These are phyloP conservation scores for Candida nonsorbophila DNA, from an alignment of 805 yeast species.

Conservation along the genomic window DNA sequence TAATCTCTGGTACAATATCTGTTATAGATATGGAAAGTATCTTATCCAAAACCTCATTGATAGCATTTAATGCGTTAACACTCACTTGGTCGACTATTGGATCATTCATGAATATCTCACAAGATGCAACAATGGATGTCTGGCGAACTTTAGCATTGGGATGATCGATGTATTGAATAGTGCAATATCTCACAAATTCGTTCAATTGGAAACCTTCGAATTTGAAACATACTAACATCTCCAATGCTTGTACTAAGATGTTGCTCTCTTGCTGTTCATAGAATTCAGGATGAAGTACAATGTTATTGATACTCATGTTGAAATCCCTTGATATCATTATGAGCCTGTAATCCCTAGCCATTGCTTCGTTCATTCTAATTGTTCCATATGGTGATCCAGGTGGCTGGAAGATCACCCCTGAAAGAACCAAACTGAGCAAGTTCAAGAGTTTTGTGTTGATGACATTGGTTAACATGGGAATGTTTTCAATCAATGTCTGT, in stretches of 20 bases:
- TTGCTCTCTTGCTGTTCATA: slow-evolving; percentile 34
- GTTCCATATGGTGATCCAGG: slow-evolving; percentile 81
- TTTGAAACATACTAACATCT: slow-evolving; percentile 68
- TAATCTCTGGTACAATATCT: slow-evolving; percentile 80
- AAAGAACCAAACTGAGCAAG: slow-evolving; percentile 65
- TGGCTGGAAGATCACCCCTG: slow-evolving; percentile 74
- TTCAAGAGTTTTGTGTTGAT: slow-evolving; percentile 70
- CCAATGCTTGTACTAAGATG: slow-evolving; percentile 71
- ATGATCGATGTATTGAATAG: slow-evolving; percentile 79
- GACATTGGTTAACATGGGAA: slow-evolving; percentile 74
- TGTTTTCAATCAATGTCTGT: slow-evolving; percentile 57
- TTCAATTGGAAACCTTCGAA: slow-evolving; percentile 73
- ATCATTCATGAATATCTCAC: slow-evolving; percentile 69
- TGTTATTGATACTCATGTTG: slow-evolving; percentile 31
- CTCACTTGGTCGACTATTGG: slow-evolving; percentile 83
- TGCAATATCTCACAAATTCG: slow-evolving; percentile 83
- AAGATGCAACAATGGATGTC: slow-evolving; percentile 79
- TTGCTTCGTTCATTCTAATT: slow-evolving; percentile 51
- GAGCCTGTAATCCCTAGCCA: slow-evolving; percentile 75
- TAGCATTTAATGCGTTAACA: slow-evolving; percentile 73
- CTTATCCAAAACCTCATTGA: slow-evolving; percentile 78
- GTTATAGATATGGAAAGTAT: slow-evolving; percentile 79
- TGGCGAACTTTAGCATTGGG: slow-evolving; percentile 74
- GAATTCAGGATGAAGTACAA: slow-evolving; percentile 22
- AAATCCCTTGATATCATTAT: slow-evolving; percentile 70